Conservation (phyloP, 306 rosid genomes). For the Cucurbita argyrosperma region DNA sequence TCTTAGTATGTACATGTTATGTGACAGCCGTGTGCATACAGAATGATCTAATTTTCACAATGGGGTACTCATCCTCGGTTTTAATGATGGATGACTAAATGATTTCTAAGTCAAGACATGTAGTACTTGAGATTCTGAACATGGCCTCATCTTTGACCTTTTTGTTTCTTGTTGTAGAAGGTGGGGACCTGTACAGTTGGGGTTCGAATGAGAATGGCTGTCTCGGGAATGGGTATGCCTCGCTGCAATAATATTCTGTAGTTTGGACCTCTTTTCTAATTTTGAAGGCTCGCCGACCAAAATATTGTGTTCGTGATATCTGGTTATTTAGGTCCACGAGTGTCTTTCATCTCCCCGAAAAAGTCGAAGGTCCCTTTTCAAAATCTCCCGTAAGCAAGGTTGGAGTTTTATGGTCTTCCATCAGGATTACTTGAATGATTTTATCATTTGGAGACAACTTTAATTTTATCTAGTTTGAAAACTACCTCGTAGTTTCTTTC, state of each 20-base stretch:
- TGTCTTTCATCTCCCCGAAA: constrained; percentile 60
- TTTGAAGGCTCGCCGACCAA: not conserved
- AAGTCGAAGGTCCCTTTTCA: constrained; percentile 65
- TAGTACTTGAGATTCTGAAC: not conserved
- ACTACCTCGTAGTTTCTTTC: not conserved
- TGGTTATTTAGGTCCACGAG: constrained; percentile 37
- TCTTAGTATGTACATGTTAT: not conserved
- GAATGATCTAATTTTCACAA: not conserved
- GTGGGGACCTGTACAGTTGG: constrained; percentile 85
- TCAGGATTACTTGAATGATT: not conserved
- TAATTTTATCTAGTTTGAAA: not conserved
- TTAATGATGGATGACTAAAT: not conserved
- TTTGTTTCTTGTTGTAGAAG: constrained; percentile 22
- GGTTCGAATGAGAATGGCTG: constrained; percentile 98
- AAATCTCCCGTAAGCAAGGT: constrained; percentile 64
- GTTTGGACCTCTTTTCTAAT: not conserved
- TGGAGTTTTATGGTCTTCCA: not conserved
- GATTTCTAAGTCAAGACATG: not conserved
- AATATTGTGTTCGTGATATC: not conserved
- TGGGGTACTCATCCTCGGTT: not conserved
- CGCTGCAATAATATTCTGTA: constrained; percentile 8
- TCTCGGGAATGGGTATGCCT: constrained; percentile 73
- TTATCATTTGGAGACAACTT: not conserved
- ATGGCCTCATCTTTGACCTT: not conserved
- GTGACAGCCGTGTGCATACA: not conserved